phyloP scores from a whole-genome alignment of 2,329 filamentous ascomycete species.

The Chaetomiaceae sp. region DNA sequence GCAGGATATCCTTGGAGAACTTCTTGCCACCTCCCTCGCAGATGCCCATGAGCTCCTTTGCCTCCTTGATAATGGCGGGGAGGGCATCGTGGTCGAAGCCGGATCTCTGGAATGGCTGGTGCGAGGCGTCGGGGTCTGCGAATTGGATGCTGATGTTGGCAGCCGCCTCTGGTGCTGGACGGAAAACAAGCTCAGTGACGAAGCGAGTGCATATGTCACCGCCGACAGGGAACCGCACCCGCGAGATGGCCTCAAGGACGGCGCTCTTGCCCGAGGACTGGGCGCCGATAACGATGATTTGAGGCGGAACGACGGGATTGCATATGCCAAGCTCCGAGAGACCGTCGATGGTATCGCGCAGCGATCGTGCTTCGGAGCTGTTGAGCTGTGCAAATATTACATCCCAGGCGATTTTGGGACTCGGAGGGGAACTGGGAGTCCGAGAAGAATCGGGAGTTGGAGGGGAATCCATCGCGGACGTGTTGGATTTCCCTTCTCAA shows the following conservation, averaged over 20 bases:
- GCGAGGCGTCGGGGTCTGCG: not conserved
- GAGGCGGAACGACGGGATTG: conserved; percentile 15
- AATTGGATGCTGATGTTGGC: conserved; percentile 18
- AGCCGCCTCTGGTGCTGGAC: conserved; percentile 1
- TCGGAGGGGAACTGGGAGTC: no score
- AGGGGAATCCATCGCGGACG: not conserved
- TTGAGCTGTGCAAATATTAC: conserved; percentile 4
- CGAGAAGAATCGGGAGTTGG: not conserved
- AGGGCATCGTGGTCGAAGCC: conserved; percentile 28
- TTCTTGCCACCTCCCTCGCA: conserved; percentile 10
- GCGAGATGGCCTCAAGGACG: conserved; percentile 24
- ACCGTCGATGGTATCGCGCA: conserved; percentile 21
- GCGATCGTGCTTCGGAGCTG: conserved; percentile 1
- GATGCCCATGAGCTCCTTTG: conserved; percentile 46
- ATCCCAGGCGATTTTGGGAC: no score
- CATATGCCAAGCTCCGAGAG: conserved; percentile 12
- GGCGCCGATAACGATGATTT: conserved; percentile 24
- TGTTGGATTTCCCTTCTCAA: no score
- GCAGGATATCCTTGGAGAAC: conserved; percentile 17
- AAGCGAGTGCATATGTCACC: conserved; percentile 23
- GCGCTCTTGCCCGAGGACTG: conserved; percentile 24
- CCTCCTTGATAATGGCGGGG: conserved; percentile 34
- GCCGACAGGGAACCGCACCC: conserved; percentile 21
- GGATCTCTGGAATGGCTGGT: conserved; percentile 10
- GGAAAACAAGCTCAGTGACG: conserved; percentile 24